These are phyloP conservation scores for Penicillium sp. DNA, from an alignment of 2,329 filamentous ascomycete genomes.

Conservation along the genomic window DNA sequence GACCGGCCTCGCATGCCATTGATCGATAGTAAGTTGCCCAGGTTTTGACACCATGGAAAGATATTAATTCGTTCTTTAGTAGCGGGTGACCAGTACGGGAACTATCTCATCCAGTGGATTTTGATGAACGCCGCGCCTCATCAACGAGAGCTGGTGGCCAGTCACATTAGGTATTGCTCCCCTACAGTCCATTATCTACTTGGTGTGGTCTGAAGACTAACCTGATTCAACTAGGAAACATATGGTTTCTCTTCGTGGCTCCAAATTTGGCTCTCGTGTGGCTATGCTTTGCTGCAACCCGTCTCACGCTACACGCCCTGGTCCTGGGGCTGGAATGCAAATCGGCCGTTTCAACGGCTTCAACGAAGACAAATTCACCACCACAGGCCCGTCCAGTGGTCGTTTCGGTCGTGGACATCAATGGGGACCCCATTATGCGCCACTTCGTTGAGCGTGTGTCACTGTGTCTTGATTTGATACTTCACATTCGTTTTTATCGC, in stretches of 20 bases:
- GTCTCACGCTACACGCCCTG: slow-evolving; percentile 81
- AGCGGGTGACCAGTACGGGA: slow-evolving; percentile 96
- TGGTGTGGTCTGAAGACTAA: neutral
- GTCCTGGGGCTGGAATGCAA: slow-evolving; percentile 71
- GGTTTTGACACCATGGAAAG: neutral
- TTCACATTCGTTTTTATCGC: neutral
- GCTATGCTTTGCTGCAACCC: slow-evolving; percentile 99
- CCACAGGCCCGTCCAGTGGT: slow-evolving; percentile 39
- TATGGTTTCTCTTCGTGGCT: slow-evolving; percentile 97
- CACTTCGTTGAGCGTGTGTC: slow-evolving; percentile 32
- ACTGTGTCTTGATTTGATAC: neutral
- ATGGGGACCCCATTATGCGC: slow-evolving; percentile 38
- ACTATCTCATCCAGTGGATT: slow-evolving; percentile 97
- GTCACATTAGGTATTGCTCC: slow-evolving; percentile 68
- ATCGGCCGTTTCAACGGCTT: slow-evolving; percentile 59
- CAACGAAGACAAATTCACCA: slow-evolving; percentile 37
- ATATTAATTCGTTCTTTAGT: slow-evolving; percentile 45
- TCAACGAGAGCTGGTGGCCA: slow-evolving; percentile 88
- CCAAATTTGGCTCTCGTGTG: slow-evolving; percentile 96
- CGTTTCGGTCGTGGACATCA: slow-evolving; percentile 38
- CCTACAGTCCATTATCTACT: neutral
- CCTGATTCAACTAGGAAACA: slow-evolving; percentile 63
- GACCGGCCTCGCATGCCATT: slow-evolving; percentile 93
- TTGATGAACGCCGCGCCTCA: slow-evolving; percentile 81
- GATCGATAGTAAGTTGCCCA: slow-evolving; percentile 69